Percentiles rank a stretch among this genome's conserved stretches.
phyloP scores from a whole-genome alignment of 352 stramenopile genomes.

The Globisporangium irregulare region DNA sequence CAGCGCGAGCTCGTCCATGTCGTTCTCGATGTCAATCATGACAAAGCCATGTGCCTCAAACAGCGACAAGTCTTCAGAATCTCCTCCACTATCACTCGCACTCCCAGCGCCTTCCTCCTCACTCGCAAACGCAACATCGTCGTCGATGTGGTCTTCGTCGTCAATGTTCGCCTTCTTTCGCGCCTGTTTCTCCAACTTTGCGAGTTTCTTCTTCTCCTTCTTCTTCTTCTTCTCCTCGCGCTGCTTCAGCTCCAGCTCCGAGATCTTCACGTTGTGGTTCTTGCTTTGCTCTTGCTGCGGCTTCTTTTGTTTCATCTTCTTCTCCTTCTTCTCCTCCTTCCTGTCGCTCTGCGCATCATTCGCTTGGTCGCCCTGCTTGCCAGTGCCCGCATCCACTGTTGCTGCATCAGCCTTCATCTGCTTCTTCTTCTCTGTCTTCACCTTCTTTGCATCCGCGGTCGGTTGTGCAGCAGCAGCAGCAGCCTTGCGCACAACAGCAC shows the following conservation, averaged over 20 bases:
- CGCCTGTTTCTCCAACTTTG: slow-evolving; percentile 27
- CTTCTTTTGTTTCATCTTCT: slow-evolving; percentile 4
- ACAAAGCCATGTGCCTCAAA: slow-evolving; percentile 35
- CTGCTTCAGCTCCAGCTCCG: slow-evolving; percentile 16
- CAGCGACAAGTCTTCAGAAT: slow-evolving; percentile 16
- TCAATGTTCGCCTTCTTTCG: slow-evolving; percentile 34
- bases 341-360: background rate
- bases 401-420: background rate
- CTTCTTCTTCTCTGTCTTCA: slow-evolving; percentile 11
- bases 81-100: background rate
- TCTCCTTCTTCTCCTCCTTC: slow-evolving; percentile 9
- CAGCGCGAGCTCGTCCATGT: slow-evolving; percentile 38
- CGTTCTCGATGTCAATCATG: slow-evolving; percentile 36
- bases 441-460: background rate
- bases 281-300: slow-evolving; percentile 4
- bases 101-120: slow-evolving; percentile 17
- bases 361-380: background rate
- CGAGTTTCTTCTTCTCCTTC: slow-evolving; percentile 16
- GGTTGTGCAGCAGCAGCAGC: background rate
- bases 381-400: background rate
- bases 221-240: slow-evolving; percentile 16
- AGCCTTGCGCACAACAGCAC: background rate
- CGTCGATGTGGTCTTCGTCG: slow-evolving; percentile 25
- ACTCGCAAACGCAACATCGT: slow-evolving; percentile 25
- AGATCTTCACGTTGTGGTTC: background rate